Evolutionary conservation across 2,329 filamentous ascomycete genomes (phyloP).

Genomic region (Fusarium oligoseptatum): DNA sequence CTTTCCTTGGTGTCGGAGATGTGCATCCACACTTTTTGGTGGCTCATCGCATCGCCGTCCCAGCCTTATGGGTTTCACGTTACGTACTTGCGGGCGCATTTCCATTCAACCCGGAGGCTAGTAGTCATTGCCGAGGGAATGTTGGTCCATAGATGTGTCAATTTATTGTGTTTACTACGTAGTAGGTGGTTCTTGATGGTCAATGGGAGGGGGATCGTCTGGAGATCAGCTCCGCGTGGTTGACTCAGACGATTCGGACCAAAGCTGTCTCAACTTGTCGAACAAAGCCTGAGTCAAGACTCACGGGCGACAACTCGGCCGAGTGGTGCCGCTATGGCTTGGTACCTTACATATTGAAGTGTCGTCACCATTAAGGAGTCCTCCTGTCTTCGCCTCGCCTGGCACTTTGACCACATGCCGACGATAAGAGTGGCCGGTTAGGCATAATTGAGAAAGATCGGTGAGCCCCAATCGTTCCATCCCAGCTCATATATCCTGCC

Average conservation of each 20-base stretch:
- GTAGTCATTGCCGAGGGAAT: background rate
- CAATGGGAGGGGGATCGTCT: background rate
- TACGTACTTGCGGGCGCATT: background rate
- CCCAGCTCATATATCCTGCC: background rate
- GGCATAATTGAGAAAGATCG: background rate
- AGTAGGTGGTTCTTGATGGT: background rate
- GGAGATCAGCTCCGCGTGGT: background rate
- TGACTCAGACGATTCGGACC: background rate
- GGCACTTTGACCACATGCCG: background rate
- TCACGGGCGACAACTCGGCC: background rate
- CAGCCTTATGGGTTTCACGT: slow-evolving; percentile 32
- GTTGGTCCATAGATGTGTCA: background rate
- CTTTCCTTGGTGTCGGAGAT: slow-evolving; percentile 24
- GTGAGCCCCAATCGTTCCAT: background rate
- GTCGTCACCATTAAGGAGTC: background rate
- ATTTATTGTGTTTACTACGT: background rate
- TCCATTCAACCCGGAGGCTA: background rate
- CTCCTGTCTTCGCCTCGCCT: background rate
- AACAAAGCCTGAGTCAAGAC: background rate
- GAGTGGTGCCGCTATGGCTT: background rate
- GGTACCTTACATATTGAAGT: background rate
- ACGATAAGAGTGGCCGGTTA: background rate
- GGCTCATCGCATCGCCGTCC: slow-evolving; percentile 3
- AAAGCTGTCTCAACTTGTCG: background rate
- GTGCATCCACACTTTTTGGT: slow-evolving; percentile 27